Conservation (phyloP, 805 yeast genomes). For the Soucietia sequanensis region DNA sequence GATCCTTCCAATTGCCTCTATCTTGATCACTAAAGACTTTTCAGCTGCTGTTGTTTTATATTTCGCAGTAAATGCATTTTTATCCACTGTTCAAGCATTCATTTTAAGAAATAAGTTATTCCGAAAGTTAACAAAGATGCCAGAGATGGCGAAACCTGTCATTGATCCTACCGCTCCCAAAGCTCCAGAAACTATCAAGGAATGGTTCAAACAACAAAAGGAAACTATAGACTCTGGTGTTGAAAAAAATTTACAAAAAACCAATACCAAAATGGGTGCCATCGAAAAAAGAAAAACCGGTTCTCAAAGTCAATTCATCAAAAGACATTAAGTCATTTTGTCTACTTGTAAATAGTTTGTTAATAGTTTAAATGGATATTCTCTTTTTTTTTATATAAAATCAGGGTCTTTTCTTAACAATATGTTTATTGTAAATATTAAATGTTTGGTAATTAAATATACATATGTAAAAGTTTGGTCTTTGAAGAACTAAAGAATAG, state of each 20-base stretch:
- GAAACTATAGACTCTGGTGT: conserved; percentile 30
- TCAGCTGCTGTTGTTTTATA: conserved; percentile 85
- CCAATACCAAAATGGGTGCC: conserved; percentile 37
- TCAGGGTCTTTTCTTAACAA: no score
- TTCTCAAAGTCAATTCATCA: conserved; percentile 33
- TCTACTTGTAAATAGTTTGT: conserved; percentile 1
- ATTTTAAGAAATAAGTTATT: conserved; percentile 58
- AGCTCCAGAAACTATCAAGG: conserved; percentile 32
- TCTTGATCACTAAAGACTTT: conserved; percentile 84
- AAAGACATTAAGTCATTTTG: conserved; percentile 30
- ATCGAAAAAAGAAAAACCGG: conserved; percentile 32
- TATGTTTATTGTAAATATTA: no score
- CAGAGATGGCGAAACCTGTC: conserved; percentile 46
- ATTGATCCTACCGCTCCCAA: conserved; percentile 23
- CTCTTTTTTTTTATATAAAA: no score
- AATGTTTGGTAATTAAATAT: no score
- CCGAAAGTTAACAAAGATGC: conserved; percentile 56
- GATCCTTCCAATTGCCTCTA: conserved; percentile 74
- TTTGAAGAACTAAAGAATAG: no score
- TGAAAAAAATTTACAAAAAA: conserved; percentile 30
- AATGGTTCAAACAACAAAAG: conserved; percentile 36
- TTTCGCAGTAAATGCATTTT: conserved; percentile 76
- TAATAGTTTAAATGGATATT: not conserved
- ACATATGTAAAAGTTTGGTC: no score
- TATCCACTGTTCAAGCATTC: conserved; percentile 70